Percentiles rank a stretch among this genome's conserved stretches.
These are phyloP conservation scores for Orbilia javanica DNA, from an alignment of 2,329 filamentous ascomycete genomes.

Conservation along the genomic window DNA sequence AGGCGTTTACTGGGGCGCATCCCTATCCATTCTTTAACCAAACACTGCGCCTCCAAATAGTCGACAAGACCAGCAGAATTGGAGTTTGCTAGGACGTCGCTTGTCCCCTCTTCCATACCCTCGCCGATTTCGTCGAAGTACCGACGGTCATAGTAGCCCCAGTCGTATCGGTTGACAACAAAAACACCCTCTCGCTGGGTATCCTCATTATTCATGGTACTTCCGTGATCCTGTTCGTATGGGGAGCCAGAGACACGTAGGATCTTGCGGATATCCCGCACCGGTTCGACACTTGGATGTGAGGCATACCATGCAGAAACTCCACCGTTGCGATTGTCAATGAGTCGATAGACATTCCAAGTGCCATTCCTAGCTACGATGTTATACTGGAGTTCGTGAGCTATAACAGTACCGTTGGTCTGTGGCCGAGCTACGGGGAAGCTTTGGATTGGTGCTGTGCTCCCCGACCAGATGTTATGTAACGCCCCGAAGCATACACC, in stretches of 20 bases:
- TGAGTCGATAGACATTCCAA: constrained; percentile 33
- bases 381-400: constrained; percentile 17
- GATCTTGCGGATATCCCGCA: constrained; percentile 51
- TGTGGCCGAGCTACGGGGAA: constrained; percentile 10
- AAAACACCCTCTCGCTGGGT: constrained; percentile 46
- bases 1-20: constrained; percentile 31
- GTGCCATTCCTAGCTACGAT: constrained; percentile 19
- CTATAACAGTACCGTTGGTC: constrained; percentile 12
- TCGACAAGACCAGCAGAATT: constrained; percentile 54
- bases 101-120: background rate
- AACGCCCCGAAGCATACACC: constrained; percentile 26
- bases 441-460: background rate
- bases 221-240: constrained; percentile 55
- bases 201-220: constrained; percentile 51
- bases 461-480: constrained; percentile 36
- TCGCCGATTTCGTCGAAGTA: constrained; percentile 28
- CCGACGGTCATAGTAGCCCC: constrained; percentile 46
- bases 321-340: background rate
- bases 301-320: constrained; percentile 43
- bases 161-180: constrained; percentile 58
- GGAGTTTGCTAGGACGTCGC: constrained; percentile 17
- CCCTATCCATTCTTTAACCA: constrained; percentile 48
- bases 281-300: constrained; percentile 24
- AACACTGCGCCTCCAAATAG: constrained; percentile 26
- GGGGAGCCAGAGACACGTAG: constrained; percentile 54